phyloP scores from a whole-genome alignment of 2,329 filamentous ascomycete genomes.

The Phyllosticta citriasiana region DNA sequence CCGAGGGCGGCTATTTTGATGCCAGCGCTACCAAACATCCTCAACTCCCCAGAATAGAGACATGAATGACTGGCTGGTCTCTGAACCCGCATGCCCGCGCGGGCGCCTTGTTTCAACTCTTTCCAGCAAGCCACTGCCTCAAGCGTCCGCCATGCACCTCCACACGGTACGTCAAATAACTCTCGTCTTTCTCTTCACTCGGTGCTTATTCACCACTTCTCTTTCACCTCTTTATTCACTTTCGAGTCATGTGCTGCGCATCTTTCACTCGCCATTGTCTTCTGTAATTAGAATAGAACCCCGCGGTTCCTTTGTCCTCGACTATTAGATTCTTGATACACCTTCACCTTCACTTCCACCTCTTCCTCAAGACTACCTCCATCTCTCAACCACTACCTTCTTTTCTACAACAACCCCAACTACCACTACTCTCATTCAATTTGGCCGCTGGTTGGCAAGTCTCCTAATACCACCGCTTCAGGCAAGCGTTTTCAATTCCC shows the following conservation, averaged over 20 bases:
- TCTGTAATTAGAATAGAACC: conserved; percentile 8
- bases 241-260: conserved; percentile 23
- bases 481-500: conserved; percentile 18
- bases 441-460: conserved; percentile 13
- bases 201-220: conserved; percentile 13
- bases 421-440: not conserved
- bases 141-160: conserved; percentile 28
- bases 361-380: conserved; percentile 1
- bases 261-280: conserved; percentile 19
- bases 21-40: conserved; percentile 24
- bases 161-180: conserved; percentile 28
- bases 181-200: conserved; percentile 12
- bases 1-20: conserved; percentile 27
- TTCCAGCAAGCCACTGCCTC: conserved; percentile 20
- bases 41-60: conserved; percentile 31
- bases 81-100: conserved; percentile 31
- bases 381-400: conserved; percentile 17
- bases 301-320: not conserved
- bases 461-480: conserved; percentile 24
- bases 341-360: not conserved
- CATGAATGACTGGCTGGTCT: conserved; percentile 30
- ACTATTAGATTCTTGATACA: not conserved
- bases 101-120: conserved; percentile 27
- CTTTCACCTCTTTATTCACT: conserved; percentile 22
- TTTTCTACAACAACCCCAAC: not conserved